These are phyloP conservation scores for Nannochloropsis granulata DNA, from an alignment of 108 stramenopile genomes.

Conservation along the genomic window DNA sequence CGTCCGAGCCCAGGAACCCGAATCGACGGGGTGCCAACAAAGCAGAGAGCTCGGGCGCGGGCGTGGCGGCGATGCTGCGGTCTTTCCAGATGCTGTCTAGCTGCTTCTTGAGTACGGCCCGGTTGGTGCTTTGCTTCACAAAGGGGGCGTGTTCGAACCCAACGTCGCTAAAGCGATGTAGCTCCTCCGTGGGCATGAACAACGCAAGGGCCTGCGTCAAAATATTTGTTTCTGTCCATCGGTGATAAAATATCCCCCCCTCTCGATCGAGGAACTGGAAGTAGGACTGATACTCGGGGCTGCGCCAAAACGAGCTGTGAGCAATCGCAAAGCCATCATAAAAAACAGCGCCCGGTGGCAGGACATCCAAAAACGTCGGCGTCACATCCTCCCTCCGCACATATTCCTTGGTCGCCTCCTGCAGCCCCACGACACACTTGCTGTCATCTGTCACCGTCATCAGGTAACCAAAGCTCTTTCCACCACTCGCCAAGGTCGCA, in stretches of 20 bases:
- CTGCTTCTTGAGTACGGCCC: background rate
- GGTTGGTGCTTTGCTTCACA: background rate
- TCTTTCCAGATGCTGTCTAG: background rate
- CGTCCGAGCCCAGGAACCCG: background rate
- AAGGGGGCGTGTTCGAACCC: background rate
- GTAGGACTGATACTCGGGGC: background rate
- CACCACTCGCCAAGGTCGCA: background rate
- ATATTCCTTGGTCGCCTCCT: background rate
- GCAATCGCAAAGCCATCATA: background rate
- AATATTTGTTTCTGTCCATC: background rate
- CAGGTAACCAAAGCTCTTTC: background rate
- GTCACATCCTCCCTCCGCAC: background rate
- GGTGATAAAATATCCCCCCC: background rate
- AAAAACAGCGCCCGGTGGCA: background rate
- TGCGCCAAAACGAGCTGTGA: background rate
- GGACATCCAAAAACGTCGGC: background rate
- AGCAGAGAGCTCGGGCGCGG: background rate
- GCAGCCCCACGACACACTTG: background rate
- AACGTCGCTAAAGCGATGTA: background rate
- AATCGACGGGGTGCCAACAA: background rate
- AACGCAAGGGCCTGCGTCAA: background rate
- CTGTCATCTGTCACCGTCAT: background rate
- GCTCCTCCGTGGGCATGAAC: background rate
- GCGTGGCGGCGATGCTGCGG: background rate
- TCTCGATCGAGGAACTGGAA: background rate